phyloP scores from a whole-genome alignment of 2,329 filamentous ascomycete genomes.

The Neophaeococcomyces mojaviensis region DNA sequence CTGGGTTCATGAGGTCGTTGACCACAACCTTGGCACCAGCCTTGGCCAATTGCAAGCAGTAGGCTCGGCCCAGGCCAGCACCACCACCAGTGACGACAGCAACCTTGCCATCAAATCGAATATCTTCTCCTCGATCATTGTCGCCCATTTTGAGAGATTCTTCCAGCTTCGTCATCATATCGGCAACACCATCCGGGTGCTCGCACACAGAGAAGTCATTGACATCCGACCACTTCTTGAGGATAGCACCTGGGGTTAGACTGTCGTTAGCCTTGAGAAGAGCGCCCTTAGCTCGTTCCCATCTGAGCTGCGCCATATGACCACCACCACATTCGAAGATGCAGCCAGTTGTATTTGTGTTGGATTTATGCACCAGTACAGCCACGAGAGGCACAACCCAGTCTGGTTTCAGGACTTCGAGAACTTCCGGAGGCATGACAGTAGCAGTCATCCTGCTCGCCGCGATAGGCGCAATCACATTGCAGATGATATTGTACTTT shows the following conservation, averaged over 20 bases:
- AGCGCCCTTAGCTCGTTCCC: conserved; percentile 86
- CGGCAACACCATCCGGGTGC: conserved; percentile 75
- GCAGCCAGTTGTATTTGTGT: conserved; percentile 71
- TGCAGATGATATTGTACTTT: conserved; percentile 96
- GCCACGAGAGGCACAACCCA: conserved; percentile 94
- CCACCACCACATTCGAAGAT: conserved; percentile 95
- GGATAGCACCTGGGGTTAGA: conserved; percentile 78
- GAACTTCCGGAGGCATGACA: conserved; percentile 87
- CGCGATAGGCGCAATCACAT: conserved; percentile 91
- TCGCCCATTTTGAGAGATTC: conserved; percentile 69
- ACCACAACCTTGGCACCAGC: conserved; percentile 79
- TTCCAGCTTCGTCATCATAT: conserved; percentile 81
- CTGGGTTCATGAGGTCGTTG: conserved; percentile 91
- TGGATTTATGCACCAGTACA: conserved; percentile 76
- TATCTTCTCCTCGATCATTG: conserved; percentile 63
- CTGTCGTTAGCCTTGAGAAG: conserved; percentile 81
- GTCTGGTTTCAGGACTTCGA: conserved; percentile 78
- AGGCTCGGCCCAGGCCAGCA: conserved; percentile 83
- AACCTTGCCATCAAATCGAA: conserved; percentile 78
- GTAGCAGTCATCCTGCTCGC: conserved; percentile 94
- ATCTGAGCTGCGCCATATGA: conserved; percentile 84
- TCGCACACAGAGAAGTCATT: conserved; percentile 77
- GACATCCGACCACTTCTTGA: conserved; percentile 84
- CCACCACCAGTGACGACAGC: conserved; percentile 82
- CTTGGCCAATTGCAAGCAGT: conserved; percentile 80